These are phyloP conservation scores for Psilocybe tampanensis DNA, from an alignment of 768 basidiomycete species.

Conservation along the genomic window DNA sequence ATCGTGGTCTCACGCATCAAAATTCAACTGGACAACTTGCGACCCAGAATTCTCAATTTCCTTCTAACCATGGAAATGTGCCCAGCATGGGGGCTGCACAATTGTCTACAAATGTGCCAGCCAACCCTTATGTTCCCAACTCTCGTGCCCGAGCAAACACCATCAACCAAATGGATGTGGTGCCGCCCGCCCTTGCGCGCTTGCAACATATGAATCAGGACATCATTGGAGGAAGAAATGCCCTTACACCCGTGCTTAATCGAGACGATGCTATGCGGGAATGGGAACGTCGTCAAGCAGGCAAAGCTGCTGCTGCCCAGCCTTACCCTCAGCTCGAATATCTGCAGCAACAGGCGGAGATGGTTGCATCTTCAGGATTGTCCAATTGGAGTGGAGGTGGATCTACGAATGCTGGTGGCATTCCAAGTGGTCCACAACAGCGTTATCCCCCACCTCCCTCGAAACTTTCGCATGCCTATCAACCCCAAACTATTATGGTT, in stretches of 20 bases:
- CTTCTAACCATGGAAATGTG: constrained; percentile 33
- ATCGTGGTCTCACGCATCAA: constrained; percentile 50
- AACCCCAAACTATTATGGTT: constrained; percentile 65
- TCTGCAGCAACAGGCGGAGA: constrained; percentile 91
- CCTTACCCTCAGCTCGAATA: constrained; percentile 91
- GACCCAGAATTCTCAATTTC: constrained; percentile 33
- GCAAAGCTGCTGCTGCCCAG: constrained; percentile 68
- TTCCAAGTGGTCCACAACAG: constrained; percentile 26
- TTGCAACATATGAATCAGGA: constrained; percentile 89
- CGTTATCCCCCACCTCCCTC: constrained; percentile 69
- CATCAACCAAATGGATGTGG: constrained; percentile 85
- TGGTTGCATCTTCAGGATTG: constrained; percentile 66
- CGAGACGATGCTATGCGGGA: constrained; percentile 94
- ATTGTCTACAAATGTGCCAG: constrained; percentile 55
- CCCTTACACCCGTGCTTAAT: constrained; percentile 91
- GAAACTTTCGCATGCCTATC: constrained; percentile 66
- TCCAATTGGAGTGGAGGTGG: constrained; percentile 48
- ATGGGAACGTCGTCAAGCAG: constrained; percentile 90
- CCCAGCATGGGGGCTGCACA: constrained; percentile 35
- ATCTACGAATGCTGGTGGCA: background rate
- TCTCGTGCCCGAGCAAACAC: constrained; percentile 86
- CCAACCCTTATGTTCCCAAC: constrained; percentile 70
- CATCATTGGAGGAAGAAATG: constrained; percentile 75
- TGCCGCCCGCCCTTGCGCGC: constrained; percentile 93
- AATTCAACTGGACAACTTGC: constrained; percentile 50